Evolutionary conservation across 2,329 filamentous ascomycete species (phyloP).

Genomic region (Clonostachys rosea): DNA sequence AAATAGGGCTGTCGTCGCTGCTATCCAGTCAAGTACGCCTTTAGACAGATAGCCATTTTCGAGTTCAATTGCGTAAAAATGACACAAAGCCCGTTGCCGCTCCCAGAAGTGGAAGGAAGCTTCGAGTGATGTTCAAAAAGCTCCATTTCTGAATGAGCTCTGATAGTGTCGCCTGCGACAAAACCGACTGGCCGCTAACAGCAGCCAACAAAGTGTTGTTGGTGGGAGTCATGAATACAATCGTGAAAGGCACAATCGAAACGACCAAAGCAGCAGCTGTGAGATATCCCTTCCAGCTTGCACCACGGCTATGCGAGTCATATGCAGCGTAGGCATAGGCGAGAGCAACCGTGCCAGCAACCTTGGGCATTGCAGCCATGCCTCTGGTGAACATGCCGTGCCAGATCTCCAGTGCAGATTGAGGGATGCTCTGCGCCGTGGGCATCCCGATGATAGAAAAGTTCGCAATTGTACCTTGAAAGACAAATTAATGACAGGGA

Average conservation of each 20-base stretch:
- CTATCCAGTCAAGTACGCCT: too few relatives aligned
- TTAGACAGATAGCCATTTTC: too few relatives aligned
- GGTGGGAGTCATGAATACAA: slow-evolving; percentile 26
- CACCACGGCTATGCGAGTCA: slow-evolving; percentile 14
- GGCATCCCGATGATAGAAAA: slow-evolving; percentile 28
- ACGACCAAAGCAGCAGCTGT: slow-evolving; percentile 23
- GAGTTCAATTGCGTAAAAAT: slow-evolving; percentile 7
- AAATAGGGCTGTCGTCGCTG: too few relatives aligned
- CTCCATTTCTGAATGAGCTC: slow-evolving; percentile 12
- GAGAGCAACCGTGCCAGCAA: slow-evolving; percentile 20
- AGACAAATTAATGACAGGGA: slow-evolving; percentile 1
- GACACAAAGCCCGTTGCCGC: slow-evolving; percentile 13
- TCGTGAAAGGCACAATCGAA: slow-evolving; percentile 32
- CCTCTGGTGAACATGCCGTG: slow-evolving; percentile 28
- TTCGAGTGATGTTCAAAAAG: slow-evolving; percentile 19
- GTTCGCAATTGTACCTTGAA: slow-evolving; percentile 25
- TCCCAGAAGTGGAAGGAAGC: slow-evolving; percentile 21
- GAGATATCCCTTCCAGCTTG: slow-evolving; percentile 23
- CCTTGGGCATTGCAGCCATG: slow-evolving; percentile 26
- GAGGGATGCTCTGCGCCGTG: slow-evolving; percentile 16
- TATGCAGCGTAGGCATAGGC: slow-evolving; percentile 30
- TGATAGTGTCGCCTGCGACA: slow-evolving; percentile 7
- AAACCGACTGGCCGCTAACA: slow-evolving; percentile 9
- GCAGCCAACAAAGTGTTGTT: slow-evolving; percentile 22
- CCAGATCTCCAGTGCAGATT: slow-evolving; percentile 26